Conservation (phyloP, 2,329 filamentous ascomycete genomes). For the Aspergillus floridensis region DNA sequence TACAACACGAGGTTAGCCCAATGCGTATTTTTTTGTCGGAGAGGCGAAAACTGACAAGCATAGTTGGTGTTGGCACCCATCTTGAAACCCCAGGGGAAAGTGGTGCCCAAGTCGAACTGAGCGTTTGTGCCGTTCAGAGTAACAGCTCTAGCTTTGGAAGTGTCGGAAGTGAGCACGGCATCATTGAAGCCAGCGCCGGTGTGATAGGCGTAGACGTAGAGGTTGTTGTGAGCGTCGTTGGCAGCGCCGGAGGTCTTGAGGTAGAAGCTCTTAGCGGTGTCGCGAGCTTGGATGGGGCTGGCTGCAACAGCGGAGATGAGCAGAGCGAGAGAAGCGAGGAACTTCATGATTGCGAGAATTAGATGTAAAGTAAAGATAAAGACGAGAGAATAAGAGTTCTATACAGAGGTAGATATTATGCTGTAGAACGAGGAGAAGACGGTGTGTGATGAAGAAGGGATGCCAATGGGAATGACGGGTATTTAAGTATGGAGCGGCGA, state of each 20-base stretch:
- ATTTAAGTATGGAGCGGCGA: slow-evolving; percentile 2
- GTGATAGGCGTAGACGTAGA: slow-evolving; percentile 40
- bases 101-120: slow-evolving; percentile 29
- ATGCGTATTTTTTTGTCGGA: not conserved
- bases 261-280: slow-evolving; percentile 27
- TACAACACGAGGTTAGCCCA: slow-evolving; percentile 16
- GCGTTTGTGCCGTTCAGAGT: slow-evolving; percentile 36
- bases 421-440: not conserved
- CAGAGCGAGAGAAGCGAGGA: slow-evolving; percentile 28
- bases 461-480: not conserved
- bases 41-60: slow-evolving; percentile 29
- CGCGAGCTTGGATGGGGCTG: slow-evolving; percentile 21
- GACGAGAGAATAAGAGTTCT: not conserved
- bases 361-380: not conserved
- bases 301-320: slow-evolving; percentile 28
- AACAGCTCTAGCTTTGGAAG: slow-evolving; percentile 22
- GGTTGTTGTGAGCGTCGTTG: slow-evolving; percentile 31
- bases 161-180: slow-evolving; percentile 32
- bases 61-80: slow-evolving; percentile 31
- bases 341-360: slow-evolving; percentile 24
- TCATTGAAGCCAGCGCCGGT: slow-evolving; percentile 42
- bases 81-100: slow-evolving; percentile 34
- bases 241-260: slow-evolving; percentile 34
- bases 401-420: not conserved
- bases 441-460: slow-evolving; percentile 1